Evolutionary conservation across 352 stramenopile species (phyloP).

Genomic region (Pythium aphanidermatum): DNA sequence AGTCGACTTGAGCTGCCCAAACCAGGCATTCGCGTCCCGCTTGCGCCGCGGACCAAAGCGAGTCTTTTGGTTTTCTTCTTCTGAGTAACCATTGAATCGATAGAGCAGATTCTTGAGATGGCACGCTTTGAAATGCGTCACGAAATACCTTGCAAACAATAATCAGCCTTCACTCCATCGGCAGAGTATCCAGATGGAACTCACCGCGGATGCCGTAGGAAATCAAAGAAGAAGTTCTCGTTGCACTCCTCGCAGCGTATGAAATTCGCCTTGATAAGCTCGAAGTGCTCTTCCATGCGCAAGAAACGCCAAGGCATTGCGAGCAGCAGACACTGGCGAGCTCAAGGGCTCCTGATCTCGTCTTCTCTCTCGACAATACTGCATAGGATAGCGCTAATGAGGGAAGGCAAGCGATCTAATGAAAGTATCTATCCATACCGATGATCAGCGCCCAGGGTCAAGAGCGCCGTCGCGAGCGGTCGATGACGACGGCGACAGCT

Average conservation of each 20-base stretch:
- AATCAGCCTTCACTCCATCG: background rate
- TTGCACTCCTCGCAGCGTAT: slow-evolving; percentile 79
- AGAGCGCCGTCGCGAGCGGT: too few species aligned
- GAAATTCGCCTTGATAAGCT: slow-evolving; percentile 55
- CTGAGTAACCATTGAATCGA: slow-evolving; percentile 63
- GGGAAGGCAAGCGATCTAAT: too few species aligned
- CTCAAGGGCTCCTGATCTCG: too few species aligned
- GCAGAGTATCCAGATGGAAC: background rate
- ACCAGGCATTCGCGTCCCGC: slow-evolving; percentile 65
- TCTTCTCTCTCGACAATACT: too few species aligned
- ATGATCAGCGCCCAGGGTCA: too few species aligned
- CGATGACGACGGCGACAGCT: too few species aligned
- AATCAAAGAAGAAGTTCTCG: slow-evolving; percentile 81
- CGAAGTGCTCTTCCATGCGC: slow-evolving; percentile 62
- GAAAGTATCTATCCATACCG: too few species aligned
- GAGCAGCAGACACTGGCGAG: too few species aligned
- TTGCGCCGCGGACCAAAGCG: slow-evolving; percentile 65
- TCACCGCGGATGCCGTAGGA: slow-evolving; percentile 59
- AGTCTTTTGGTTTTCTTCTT: slow-evolving; percentile 70
- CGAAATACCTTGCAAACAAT: slow-evolving; percentile 50
- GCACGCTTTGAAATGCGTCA: slow-evolving; percentile 75
- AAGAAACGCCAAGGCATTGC: slow-evolving; percentile 26
- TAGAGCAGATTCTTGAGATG: slow-evolving; percentile 77
- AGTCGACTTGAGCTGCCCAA: slow-evolving; percentile 76
- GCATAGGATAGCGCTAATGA: too few species aligned